phyloP scores from a whole-genome alignment of 495 filamentous ascomycete species.

The Annulohypoxylon stygium region DNA sequence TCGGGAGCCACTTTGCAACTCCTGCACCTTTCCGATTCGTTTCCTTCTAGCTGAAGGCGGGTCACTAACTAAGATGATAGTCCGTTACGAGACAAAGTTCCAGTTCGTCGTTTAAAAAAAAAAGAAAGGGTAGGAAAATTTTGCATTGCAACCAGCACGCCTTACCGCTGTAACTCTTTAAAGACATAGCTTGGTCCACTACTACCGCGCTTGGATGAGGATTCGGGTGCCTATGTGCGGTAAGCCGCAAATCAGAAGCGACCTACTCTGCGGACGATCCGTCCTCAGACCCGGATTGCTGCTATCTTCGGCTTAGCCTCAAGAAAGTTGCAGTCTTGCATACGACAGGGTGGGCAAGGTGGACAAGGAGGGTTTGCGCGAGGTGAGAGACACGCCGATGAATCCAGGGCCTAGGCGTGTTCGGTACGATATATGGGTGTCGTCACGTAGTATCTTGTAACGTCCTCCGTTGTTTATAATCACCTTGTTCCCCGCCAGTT shows the following conservation, averaged over 20 bases:
- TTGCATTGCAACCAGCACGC: slow-evolving; percentile 34
- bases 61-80: slow-evolving; percentile 14
- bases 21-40: slow-evolving; percentile 27
- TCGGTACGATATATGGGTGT: slow-evolving; percentile 44
- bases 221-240: slow-evolving; percentile 25
- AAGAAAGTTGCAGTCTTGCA: slow-evolving; percentile 12
- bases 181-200: slow-evolving; percentile 17
- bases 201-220: slow-evolving; percentile 11
- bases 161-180: slow-evolving; percentile 27
- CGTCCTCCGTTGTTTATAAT: slow-evolving; percentile 37
- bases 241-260: slow-evolving; percentile 40
- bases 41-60: slow-evolving; percentile 18
- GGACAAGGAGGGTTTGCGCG: slow-evolving; percentile 15
- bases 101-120: slow-evolving; percentile 18
- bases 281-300: slow-evolving; percentile 25
- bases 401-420: slow-evolving; percentile 35
- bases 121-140: slow-evolving; percentile 11
- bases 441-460: slow-evolving; percentile 36
- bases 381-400: slow-evolving; percentile 30
- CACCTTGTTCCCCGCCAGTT: slow-evolving; percentile 13
- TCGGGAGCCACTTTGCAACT: slow-evolving; percentile 2
- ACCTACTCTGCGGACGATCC: not conserved
- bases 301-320: slow-evolving; percentile 22
- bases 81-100: slow-evolving; percentile 4
- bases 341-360: not conserved